Base-by-base conservation (phyloP, 2,329 filamentous ascomycete species). In the Zasmidium citrigriseum region DNA sequence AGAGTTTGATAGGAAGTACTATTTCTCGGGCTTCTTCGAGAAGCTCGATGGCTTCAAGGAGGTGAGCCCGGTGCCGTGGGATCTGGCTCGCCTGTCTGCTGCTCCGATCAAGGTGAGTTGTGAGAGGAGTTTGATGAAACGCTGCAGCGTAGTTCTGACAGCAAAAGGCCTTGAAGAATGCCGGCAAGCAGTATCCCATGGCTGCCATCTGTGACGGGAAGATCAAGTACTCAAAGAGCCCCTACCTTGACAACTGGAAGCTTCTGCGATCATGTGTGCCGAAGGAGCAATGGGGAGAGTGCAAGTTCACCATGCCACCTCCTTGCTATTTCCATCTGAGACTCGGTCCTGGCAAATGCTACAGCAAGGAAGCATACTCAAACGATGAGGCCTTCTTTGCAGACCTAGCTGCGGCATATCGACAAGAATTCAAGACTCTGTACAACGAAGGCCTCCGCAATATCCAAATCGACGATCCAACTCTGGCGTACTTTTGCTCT, bases 1-100 rank as follows among this genome's bases (percentile, higher is more conserved):
- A 68, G 89, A 91, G 74, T 91, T 89, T 67, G 72, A 77, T 64
- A 64, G 72, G 57, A 73, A 72, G 58, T 73, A 73, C 65, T 75
- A 74, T 64, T 75, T 73, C 59, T 69, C 67, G 23, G 72, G 72
- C 54, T 74, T 75, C 68, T 73, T 74, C 60, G 72, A 75, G 65
- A 74, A 75, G 64, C 70, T 74, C 23, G 67, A 69, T 46, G 72
- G 72, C 55, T 74, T 74, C 68, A 64, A 70, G 54, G 71, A 73
- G 54, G 71, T 75, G 22, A 67, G 68, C 18, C 70, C 73, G 3
- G 72, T 73, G 44, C 72, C 71, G 20, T 74, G 72, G 72, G 69
- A 73, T 41, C 63, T 74, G 18, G 70, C 72, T 49, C 64, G 72
- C 38, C 65, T 73, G 25, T 70, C 65, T 49, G 72, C 72, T 23